Percentiles rank a stretch among this genome's conserved stretches.
phyloP scores from a whole-genome alignment of 768 basidiomycete genomes.

The Amylocystis lapponica region DNA sequence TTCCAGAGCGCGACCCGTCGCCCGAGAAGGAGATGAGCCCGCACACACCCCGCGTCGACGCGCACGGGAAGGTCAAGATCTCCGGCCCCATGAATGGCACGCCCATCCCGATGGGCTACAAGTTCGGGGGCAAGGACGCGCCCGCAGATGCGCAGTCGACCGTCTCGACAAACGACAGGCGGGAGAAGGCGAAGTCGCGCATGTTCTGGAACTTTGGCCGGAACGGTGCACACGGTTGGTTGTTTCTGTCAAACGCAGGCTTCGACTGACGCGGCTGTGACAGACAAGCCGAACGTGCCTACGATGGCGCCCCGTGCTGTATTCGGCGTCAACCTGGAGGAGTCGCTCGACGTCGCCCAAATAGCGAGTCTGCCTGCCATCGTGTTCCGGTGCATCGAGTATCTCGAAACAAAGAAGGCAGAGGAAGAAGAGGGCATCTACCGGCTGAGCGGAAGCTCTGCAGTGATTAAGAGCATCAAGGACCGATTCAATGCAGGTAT shows the following conservation, averaged over 20 bases:
- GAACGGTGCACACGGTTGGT: conserved; percentile 38
- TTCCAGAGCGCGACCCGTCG: conserved; percentile 34
- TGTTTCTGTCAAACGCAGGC: background rate
- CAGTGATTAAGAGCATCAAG: conserved; percentile 89
- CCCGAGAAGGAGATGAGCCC: conserved; percentile 46
- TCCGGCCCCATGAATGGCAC: conserved; percentile 83
- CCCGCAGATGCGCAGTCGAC: conserved; percentile 21
- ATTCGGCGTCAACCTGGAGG: conserved; percentile 83
- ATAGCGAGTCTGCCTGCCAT: conserved; percentile 91
- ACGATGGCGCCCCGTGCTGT: conserved; percentile 61
- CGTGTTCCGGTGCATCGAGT: conserved; percentile 93
- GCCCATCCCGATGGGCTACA: conserved; percentile 84
- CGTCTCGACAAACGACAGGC: conserved; percentile 61
- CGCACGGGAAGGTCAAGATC: conserved; percentile 71
- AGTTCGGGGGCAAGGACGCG: conserved; percentile 78
- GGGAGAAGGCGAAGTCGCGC: conserved; percentile 89
- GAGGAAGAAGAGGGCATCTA: conserved; percentile 98
- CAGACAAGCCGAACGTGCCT: conserved; percentile 31
- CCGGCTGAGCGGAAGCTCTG: conserved; percentile 89
- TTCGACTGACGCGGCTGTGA: conserved; percentile 1
- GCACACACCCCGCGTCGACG: conserved; percentile 43
- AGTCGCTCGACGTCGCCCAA: conserved; percentile 82
- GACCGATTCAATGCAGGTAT: conserved; percentile 89
- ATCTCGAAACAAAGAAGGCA: conserved; percentile 89
- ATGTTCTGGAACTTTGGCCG: conserved; percentile 87